Base-by-base conservation (phyloP, 768 basidiomycete species). In the Dioszegia crocea region DNA sequence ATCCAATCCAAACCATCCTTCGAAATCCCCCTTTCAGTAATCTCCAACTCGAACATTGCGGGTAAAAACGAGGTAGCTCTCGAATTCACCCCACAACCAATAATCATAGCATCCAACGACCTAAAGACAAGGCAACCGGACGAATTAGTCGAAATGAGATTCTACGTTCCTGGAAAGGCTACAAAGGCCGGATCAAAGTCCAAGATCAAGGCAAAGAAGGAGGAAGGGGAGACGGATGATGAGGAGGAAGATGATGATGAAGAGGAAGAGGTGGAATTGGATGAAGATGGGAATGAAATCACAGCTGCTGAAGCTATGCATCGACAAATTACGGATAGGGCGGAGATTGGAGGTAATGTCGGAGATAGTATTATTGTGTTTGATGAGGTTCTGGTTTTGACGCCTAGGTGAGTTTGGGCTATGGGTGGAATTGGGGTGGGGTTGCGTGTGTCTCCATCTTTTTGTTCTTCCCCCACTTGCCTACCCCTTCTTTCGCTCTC, bases 1-100 rank as follows among this genome's bases (percentile, higher is more conserved):
- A 86, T 97, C 3, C 88, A 88, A 2, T 89, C 89, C 56, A 89
- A 87, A 78, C 86, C 86, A 0, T 82, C 89, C 0, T 98, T 99
- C 72, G 91, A 93, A 66, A 81, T 99, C 6, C 92, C 96, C 4
- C 81, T 98, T 31, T 79, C 82, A 31, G 80, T 86, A 62, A 91
- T 98, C 46, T 88, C 89, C 66, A 99, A 99, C 77, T 96, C 96
- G 45, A 97, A 97, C 79, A 97, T 98, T 67, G 91, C 91, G 12
- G 91, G 91, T 21, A 89, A 90, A 61, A 93, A 91, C 10, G 96
- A 99, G 76, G 96, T 99, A n/a, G 91, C 96, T 0, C 84, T 99
- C n/a, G 96, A 99, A 74, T 96, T 98, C 73, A 63, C 67, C 56
- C 68, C 77, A 41, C 39, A 59, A 16, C 53, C 65, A 17, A 52